phyloP scores from a whole-genome alignment of 2,329 filamentous ascomycete genomes.

The Xylariaceae sp. region DNA sequence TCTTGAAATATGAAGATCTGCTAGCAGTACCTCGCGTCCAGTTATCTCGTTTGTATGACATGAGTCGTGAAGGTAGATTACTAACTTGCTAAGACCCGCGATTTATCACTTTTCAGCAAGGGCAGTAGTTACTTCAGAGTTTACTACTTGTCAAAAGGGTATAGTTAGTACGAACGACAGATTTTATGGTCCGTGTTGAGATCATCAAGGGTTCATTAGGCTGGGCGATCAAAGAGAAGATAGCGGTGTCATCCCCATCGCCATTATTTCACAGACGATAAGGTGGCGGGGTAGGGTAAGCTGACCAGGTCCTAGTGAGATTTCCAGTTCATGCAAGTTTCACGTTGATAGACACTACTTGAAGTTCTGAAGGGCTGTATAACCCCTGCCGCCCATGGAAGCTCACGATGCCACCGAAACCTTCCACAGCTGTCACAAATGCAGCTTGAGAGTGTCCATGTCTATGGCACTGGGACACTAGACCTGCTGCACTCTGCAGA shows the following conservation, averaged over 20 bases:
- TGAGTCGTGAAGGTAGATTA: slow-evolving; percentile 20
- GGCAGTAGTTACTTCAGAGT: slow-evolving; percentile 5
- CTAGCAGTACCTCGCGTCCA: no score
- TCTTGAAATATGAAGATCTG: slow-evolving; percentile 20
- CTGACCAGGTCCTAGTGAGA: slow-evolving; percentile 17
- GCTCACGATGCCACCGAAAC: slow-evolving; percentile 21
- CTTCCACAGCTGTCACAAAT: slow-evolving; percentile 18
- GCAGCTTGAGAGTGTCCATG: slow-evolving; percentile 14
- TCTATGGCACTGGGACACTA: slow-evolving; percentile 28
- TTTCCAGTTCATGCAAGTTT: slow-evolving; percentile 28
- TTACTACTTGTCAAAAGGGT: slow-evolving; percentile 7
- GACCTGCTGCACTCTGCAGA: not conserved
- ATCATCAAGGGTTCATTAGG: slow-evolving; percentile 14
- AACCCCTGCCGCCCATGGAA: slow-evolving; percentile 5
- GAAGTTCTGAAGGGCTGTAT: not conserved
- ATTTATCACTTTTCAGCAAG: not conserved
- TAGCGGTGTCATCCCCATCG: slow-evolving; percentile 15
- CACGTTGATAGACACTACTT: slow-evolving; percentile 4
- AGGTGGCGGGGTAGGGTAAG: slow-evolving; percentile 12
- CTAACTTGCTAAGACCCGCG: slow-evolving; percentile 5
- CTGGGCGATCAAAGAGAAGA: slow-evolving; percentile 2
- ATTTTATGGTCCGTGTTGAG: slow-evolving; percentile 8
- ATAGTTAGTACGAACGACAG: slow-evolving; percentile 14
- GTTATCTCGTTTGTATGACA: no score
- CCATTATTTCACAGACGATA: slow-evolving; percentile 9